These are phyloP conservation scores for Mangifera indica DNA, from an alignment of 345 rosid genomes.

Conservation along the genomic window DNA sequence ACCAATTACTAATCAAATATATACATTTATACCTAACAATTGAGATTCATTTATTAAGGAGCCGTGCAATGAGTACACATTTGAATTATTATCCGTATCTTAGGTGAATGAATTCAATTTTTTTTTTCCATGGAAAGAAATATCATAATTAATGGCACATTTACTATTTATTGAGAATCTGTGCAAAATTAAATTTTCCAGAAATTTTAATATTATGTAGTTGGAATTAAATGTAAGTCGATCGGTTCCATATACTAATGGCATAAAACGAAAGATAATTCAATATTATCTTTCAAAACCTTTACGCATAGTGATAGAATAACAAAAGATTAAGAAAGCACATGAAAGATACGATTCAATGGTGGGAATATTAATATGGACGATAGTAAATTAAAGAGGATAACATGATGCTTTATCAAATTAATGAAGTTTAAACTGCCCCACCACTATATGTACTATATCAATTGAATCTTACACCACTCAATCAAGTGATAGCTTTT, in stretches of 20 bases:
- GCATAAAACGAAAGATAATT: no score
- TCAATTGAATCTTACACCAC: neutral
- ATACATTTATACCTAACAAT: neutral
- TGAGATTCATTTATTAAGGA: neutral
- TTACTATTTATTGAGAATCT: neutral
- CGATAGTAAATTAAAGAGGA: no score
- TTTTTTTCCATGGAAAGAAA: neutral
- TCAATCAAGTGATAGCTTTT: constrained; percentile 14
- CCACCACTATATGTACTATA: no score
- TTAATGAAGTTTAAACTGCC: no score
- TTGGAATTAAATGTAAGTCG: no score
- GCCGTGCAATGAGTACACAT: neutral
- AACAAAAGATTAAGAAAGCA: neutral
- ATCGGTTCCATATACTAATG: no score
- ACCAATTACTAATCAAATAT: no score
- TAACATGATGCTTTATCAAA: neutral
- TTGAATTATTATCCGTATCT: neutral
- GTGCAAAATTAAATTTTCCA: neutral
- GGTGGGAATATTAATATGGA: constrained; percentile 12
- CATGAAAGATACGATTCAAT: neutral
- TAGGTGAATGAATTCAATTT: constrained; percentile 12
- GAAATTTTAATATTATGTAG: no score
- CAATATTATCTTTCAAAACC: neutral
- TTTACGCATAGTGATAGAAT: neutral
- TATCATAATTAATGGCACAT: no score